phyloP scores from a whole-genome alignment of 345 rosid genomes.

The Salix exigua region DNA sequence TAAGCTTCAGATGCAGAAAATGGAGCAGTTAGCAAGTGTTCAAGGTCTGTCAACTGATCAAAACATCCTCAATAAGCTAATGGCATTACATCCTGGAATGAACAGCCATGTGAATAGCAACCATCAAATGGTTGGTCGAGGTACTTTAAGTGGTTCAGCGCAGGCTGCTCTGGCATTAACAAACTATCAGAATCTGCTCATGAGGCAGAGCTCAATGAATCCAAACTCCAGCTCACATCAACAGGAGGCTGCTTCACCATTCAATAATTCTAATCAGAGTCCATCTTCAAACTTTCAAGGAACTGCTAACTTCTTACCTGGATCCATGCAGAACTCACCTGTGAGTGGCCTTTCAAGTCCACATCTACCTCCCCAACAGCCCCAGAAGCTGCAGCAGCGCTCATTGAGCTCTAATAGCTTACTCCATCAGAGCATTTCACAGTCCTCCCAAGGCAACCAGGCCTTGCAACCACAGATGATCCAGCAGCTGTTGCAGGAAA shows the following conservation, averaged over 20 bases:
- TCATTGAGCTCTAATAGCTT: slow-evolving; percentile 41
- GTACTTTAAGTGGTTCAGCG: slow-evolving; percentile 63
- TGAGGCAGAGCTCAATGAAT: slow-evolving; percentile 77
- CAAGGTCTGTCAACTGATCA: slow-evolving; percentile 82
- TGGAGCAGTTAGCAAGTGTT: slow-evolving; percentile 69
- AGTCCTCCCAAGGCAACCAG: slow-evolving; percentile 55
- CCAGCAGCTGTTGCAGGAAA: slow-evolving; percentile 75
- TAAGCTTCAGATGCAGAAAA: slow-evolving; percentile 73
- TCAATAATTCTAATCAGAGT: slow-evolving; percentile 52
- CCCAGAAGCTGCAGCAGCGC: slow-evolving; percentile 53
- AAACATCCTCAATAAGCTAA: slow-evolving; percentile 74
- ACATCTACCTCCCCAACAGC: slow-evolving; percentile 41
- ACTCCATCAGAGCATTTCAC: slow-evolving; percentile 49
- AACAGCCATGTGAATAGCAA: slow-evolving; percentile 48
- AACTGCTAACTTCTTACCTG: slow-evolving; percentile 39
- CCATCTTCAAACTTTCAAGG: slow-evolving; percentile 70
- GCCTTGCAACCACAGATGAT: slow-evolving; percentile 72
- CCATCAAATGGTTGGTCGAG: slow-evolving; percentile 53
- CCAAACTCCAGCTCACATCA: slow-evolving; percentile 56
- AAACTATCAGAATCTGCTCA: slow-evolving; percentile 66
- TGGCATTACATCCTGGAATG: slow-evolving; percentile 60
- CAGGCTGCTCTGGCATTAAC: slow-evolving; percentile 78
- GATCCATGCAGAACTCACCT: slow-evolving; percentile 61
- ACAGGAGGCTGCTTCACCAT: slow-evolving; percentile 57
- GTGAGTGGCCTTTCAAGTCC: slow-evolving; percentile 48